Percentiles rank a stretch among this genome's conserved stretches.
These are phyloP conservation scores for Rhodotorula sp. DNA, from an alignment of 1,284 basidiomycete species.

Conservation along the genomic window DNA sequence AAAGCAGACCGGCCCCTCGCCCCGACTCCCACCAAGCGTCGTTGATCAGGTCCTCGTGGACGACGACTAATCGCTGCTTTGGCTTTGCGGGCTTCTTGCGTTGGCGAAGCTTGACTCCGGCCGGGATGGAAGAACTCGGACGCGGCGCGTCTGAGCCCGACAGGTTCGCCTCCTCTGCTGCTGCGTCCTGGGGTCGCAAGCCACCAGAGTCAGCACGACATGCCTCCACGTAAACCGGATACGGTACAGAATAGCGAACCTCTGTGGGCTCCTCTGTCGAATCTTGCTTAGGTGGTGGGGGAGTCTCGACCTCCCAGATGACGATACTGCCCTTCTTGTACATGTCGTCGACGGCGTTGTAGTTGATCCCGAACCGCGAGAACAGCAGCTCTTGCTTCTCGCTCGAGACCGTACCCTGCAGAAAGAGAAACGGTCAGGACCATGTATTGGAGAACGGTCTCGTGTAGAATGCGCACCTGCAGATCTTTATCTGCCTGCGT, in stretches of 20 bases:
- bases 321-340: slow-evolving; percentile 85
- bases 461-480: slow-evolving; percentile 54
- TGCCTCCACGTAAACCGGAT: not conserved
- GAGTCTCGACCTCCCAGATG: slow-evolving; percentile 60
- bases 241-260: not conserved
- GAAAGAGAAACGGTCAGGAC: too few relatives aligned
- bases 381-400: slow-evolving; percentile 91
- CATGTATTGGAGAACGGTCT: not conserved
- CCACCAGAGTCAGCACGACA: not conserved
- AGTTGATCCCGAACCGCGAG: slow-evolving; percentile 78
- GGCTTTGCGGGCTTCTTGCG: slow-evolving; percentile 30
- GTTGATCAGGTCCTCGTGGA: slow-evolving; percentile 78
- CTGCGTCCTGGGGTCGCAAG: not conserved
- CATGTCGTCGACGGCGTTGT: slow-evolving; percentile 70
- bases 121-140: slow-evolving; percentile 46
- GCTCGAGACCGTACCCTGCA: slow-evolving; percentile 77
- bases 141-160: slow-evolving; percentile 46
- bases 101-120: slow-evolving; percentile 5
- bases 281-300: not conserved
- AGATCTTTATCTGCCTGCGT: slow-evolving; percentile 78
- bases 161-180: not conserved
- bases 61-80: slow-evolving; percentile 56
- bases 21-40: slow-evolving; percentile 70
- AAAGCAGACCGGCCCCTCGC: slow-evolving; percentile 46
- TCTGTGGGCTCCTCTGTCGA: slow-evolving; percentile 7